Evolutionary conservation across 1,139 yeast species (phyloP), one percentile per base, ranked within the genome.

Genomic region (Eremothecium sinecaudum): DNA sequence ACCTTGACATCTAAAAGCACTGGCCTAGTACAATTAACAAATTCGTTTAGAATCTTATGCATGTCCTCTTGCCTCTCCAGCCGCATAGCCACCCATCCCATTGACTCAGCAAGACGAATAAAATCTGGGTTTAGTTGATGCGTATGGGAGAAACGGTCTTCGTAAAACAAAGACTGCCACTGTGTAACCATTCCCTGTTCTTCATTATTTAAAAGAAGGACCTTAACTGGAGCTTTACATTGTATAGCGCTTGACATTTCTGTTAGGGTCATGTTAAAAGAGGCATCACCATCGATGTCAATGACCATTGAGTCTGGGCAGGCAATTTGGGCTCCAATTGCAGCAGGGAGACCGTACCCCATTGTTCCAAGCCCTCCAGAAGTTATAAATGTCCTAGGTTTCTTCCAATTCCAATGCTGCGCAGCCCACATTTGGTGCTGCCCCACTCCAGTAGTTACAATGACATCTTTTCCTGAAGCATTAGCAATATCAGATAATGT

Each of bases 361-460:
- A 90, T 90, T 41, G 98, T 90, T 51, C 98, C 98, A 55, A 90
- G 73, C 51, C 98, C 98, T 65, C 98, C 98, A 36, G 96, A 84
- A 16, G 97, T 86, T 59, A 90, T 81, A 70, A 90, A 79, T 37
- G 93, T 72, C 62, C 97, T 75, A 49, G 97, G 96, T 45, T 73
- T 66, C 41, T 77, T 79, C 93, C 95, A 87, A 37, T 86, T 75
- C 74, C 80, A 86, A 62, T 86, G 87, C 66, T 90, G 98, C 28
- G 98, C 98, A 28, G 97, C 92, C 97, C 98, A 90, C 98, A 90
- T 90, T 68, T 90, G 98, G 71, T 90, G 98, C 69, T 90, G 98
- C 41, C 98, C 98, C 38, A 90, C 97, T 69, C 98, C 98, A 31
- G 98, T 90, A 37, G 97, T 81, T 49, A 90, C 78, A 53, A 86